Evolutionary conservation across 305 asterid species (phyloP), one percentile per base, ranked within the genome.

Genomic region (Petunia hybrid): DNA sequence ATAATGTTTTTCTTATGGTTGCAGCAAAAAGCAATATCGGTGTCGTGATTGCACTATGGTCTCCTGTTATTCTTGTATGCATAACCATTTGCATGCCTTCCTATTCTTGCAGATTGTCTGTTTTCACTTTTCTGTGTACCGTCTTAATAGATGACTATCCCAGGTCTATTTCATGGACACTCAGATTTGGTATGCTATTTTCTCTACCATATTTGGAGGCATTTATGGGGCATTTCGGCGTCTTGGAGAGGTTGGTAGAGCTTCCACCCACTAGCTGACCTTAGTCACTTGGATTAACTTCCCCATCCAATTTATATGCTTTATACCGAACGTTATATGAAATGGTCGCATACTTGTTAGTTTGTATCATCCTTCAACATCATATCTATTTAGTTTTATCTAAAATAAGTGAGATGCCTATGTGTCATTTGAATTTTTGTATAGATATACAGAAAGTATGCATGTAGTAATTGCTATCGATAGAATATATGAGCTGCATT

Each of bases 181-280:
- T 79, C 99, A 95, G 86, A 95, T 95, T 79, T 96, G 99, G 99
- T 96, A 96, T 86, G 99, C 99, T 74, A 96, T 96, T 76, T 96
- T 94, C 90, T 94, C 99, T 87, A 96, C 99, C 73, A 91, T 94
- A 89, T 92, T 92, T 90, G 99, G 99, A 46, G 99, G 99, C 57
- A 91, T 96, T 85, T 95, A 94, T 89, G 99, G 99, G 63, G 99
- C 99, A 65, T 95, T 95, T 87, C 98, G 99, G 71, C 98, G 99
- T 70, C 97, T 96, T 77, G 99, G 99, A 86, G 99, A 96, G 99
- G 99, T 95, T 77, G 82, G 87, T 82, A 56, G 76, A 70, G 80
- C 38, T 84, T 80, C 73, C 82, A 53, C 46, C 46, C 63, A 36
- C 78, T 51, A 51, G 14, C 51, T 71, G 78, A 51, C 13, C 8